Base-by-base conservation (phyloP, 1,284 basidiomycete genomes). In the Marasmius oreades region DNA sequence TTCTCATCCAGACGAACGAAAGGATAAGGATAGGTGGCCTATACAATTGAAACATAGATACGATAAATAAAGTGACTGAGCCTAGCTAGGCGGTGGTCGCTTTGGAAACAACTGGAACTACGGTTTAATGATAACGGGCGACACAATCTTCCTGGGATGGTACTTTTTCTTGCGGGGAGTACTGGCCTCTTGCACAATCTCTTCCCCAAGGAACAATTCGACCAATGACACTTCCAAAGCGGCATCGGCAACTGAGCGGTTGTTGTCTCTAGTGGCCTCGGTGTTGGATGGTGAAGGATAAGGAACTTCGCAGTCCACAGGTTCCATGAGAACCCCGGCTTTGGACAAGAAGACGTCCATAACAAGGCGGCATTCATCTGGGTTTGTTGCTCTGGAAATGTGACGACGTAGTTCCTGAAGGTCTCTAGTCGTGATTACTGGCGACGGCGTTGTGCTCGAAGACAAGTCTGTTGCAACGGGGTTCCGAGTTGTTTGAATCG, bases 281-380 rank as follows among this genome's bases (percentile, higher is more conserved):
- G 47, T 50, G 12, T 26, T n/a, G 26, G 73, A 73, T 26, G 72
- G 67, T 5, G 71, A 67, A 7, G 72, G 71, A 4, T 72, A 71
- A 1, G 73, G 68, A 12, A 62, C 67, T 31, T 67, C 66, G 36
- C 62, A 64, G 16, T 69, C 60, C 31, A 66, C 63, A 23, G 64
- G 53, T 52, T 74, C 68, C 28, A 65, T 36, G 12, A 73, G 62
- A 46, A 79, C 71, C 23, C 87, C 85, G 57, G 81, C 81, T 64
- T 84, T 82, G 22, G 82, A 78, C 53, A 95, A 75, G 69, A 91
- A 88, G 74, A 92, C 88, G 62, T 92, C 87, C 42, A 93, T 77
- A 42, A 95, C 82, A 33, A 94, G 75, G 51, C 90, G 87, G 67
- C 92, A 94, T 73, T 95, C 93, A 59, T 89, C 85, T 39, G 82